Evolutionary conservation across 768 basidiomycete species (phyloP), one percentile per base, ranked within the genome.

Genomic region (Tricholoma bakamatsutake): DNA sequence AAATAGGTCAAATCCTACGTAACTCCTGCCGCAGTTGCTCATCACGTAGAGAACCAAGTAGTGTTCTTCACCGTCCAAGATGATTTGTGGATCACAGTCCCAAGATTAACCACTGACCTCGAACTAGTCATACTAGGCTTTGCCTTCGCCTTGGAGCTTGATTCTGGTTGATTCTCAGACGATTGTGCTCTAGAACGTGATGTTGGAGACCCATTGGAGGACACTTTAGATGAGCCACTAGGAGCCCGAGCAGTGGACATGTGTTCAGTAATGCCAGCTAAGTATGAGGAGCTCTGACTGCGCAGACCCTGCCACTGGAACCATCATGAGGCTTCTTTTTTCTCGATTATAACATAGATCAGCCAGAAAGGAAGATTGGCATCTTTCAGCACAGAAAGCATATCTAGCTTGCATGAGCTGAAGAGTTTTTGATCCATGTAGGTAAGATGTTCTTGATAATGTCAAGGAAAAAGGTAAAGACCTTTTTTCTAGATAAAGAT

Each of bases 301-400:
- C n/a, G n/a, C n/a, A 39, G 37, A 15, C 37, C 13, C n/a, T 39
- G 17, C 42, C 21, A 21, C 42, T 21, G 4, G 42, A 21, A 21
- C 42, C 18, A 4, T 7, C 3, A 6, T 9, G 21, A 21, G 9
- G 1, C 11, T 21, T 43, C 42, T 18, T 43, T 18, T 39, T 39
- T 39, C 42, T 43, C 42, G 42, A 43, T 43, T 2, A 43, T 43
- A 21, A 18, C 11, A 18, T 43, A 39, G 13, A 39, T 39, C 15
- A 39, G 15, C 50, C 31, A 28, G 13, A 37, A 7, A 21, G 48
- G 39, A 46, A 54, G 9, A 33, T 13, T n/a, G 48, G 52, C 4
- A 67, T 27, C 2, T 61, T 63, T 51, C 59, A 67, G 11, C 62
- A 42, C 8, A 62, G 52, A 15, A 68, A 51, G 50, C 27, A 39